Conservation (phyloP, 148 eudicot species). For the Bassia scoparia region DNA sequence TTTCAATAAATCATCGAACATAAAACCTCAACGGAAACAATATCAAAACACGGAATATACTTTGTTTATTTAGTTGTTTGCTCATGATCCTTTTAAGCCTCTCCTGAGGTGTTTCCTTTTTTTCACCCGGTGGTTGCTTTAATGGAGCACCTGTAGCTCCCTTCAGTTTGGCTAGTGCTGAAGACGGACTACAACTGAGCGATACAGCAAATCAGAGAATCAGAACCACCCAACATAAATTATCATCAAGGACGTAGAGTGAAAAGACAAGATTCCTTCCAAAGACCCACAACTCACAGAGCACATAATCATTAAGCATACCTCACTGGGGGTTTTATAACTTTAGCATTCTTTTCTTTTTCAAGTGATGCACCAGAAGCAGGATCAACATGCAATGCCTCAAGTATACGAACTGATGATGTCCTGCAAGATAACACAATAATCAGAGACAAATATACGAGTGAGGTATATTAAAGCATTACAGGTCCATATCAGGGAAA, state of each 20-base stretch:
- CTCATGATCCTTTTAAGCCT: conserved; percentile 55
- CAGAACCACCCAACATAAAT: neutral
- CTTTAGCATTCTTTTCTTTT: conserved; percentile 63
- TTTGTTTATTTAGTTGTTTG: conserved; percentile 86
- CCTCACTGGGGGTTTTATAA: conserved; percentile 58
- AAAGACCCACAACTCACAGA: neutral
- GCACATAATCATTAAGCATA: conserved; percentile 23
- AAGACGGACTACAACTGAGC: conserved; percentile 30
- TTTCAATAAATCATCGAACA: neutral
- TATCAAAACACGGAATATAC: conserved; percentile 40
- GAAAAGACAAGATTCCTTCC: neutral
- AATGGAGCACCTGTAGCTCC: conserved; percentile 28
- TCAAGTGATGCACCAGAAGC: conserved; percentile 91
- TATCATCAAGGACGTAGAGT: neutral
- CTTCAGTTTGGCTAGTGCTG: conserved; percentile 43
- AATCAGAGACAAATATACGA: conserved; percentile 31
- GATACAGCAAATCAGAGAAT: conserved; percentile 8
- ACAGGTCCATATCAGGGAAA: conserved; percentile 40
- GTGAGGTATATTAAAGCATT: conserved; percentile 25
- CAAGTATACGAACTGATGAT: conserved; percentile 72
- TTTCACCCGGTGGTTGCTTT: conserved; percentile 36
- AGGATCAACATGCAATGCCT: conserved; percentile 94
- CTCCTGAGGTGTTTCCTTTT: conserved; percentile 52
- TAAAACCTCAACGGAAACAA: neutral
- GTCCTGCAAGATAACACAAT: conserved; percentile 75